These are phyloP conservation scores for Thelephora ganbajun DNA, from an alignment of 768 basidiomycete genomes.

Conservation along the genomic window DNA sequence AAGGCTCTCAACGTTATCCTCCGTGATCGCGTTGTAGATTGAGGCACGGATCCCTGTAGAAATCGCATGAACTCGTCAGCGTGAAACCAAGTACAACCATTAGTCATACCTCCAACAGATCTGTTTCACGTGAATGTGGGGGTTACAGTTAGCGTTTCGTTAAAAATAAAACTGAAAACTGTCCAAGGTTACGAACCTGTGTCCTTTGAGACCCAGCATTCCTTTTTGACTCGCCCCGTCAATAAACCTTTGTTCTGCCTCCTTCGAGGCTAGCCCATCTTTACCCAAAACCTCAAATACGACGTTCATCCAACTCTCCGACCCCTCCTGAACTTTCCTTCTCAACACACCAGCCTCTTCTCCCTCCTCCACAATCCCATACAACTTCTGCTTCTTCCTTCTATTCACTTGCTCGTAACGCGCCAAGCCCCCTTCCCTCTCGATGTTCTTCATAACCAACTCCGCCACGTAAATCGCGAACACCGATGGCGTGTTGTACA, in stretches of 20 bases:
- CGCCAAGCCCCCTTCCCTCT: conserved; percentile 47
- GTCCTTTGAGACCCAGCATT: conserved; percentile 84
- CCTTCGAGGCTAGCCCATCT: conserved; percentile 11
- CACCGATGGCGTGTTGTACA: conserved; percentile 91
- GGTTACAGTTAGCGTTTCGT: too few species aligned
- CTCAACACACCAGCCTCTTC: conserved; percentile 56
- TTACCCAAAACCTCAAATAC: conserved; percentile 71
- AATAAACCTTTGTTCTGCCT: conserved; percentile 60
- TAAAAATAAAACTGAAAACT: too few species aligned
- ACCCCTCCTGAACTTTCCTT: conserved; percentile 57
- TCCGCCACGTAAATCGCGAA: conserved; percentile 85
- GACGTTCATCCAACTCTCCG: conserved; percentile 92
- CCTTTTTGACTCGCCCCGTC: conserved; percentile 65
- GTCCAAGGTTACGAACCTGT: conserved; percentile 44
- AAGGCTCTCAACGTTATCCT: conserved; percentile 27
- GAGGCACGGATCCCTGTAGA: conserved; percentile 36
- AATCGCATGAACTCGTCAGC: neutral
- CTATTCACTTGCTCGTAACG: conserved; percentile 54
- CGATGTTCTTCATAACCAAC: conserved; percentile 65
- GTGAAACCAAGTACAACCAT: too few species aligned
- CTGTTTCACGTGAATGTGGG: conserved; percentile 8
- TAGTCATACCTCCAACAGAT: conserved; percentile 25
- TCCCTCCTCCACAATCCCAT: conserved; percentile 57
- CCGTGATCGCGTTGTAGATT: conserved; percentile 44
- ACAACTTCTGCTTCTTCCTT: conserved; percentile 67